Evolutionary conservation across 1,284 basidiomycete genomes (phyloP).

Genomic region (Vanrija pseudolonga): DNA sequence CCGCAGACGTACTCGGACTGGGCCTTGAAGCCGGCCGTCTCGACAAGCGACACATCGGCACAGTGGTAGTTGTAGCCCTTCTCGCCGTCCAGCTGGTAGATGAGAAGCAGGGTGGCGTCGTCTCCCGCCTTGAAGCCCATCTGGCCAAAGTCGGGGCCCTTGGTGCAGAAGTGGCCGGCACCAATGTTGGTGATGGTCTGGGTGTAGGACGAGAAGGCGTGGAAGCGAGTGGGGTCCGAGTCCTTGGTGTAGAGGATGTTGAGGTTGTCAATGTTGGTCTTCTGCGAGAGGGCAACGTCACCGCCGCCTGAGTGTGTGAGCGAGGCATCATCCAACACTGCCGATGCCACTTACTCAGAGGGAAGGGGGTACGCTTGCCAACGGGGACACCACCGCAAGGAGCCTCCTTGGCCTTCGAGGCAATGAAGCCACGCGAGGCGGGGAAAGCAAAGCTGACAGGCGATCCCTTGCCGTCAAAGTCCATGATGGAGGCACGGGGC

Average conservation of each 20-base stretch:
- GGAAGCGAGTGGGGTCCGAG: conserved; percentile 24
- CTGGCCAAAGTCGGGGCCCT: conserved; percentile 31
- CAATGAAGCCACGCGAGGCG: conserved; percentile 21
- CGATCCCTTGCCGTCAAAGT: conserved; percentile 11
- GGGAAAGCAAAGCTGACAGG: conserved; percentile 20
- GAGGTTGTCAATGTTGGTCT: conserved; percentile 16
- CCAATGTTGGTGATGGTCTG: conserved; percentile 18
- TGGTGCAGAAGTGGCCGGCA: conserved; percentile 30
- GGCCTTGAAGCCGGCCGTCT: conserved; percentile 1
- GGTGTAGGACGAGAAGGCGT: conserved; percentile 25
- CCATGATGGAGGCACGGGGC: conserved; percentile 13
- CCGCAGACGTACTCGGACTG: conserved; percentile 13
- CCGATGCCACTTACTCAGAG: conserved; percentile 14
- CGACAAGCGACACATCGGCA: conserved; percentile 30
- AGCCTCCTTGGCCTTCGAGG: conserved; percentile 16
- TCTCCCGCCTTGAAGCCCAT: conserved; percentile 26
- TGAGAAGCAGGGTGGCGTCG: conserved; percentile 28
- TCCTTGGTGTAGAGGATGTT: conserved; percentile 26
- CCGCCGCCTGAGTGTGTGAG: conserved; percentile 14
- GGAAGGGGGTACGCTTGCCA: conserved; percentile 12
- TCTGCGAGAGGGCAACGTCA: conserved; percentile 20
- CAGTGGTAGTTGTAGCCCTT: conserved; percentile 24
- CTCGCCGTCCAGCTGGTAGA: conserved; percentile 24
- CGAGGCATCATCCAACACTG: too few relatives aligned
- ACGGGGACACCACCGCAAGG: conserved; percentile 25